Percentiles rank a stretch among this genome's conserved stretches.
Conservation (phyloP, 1,284 basidiomycete genomes). For the Marasmius sp. region DNA sequence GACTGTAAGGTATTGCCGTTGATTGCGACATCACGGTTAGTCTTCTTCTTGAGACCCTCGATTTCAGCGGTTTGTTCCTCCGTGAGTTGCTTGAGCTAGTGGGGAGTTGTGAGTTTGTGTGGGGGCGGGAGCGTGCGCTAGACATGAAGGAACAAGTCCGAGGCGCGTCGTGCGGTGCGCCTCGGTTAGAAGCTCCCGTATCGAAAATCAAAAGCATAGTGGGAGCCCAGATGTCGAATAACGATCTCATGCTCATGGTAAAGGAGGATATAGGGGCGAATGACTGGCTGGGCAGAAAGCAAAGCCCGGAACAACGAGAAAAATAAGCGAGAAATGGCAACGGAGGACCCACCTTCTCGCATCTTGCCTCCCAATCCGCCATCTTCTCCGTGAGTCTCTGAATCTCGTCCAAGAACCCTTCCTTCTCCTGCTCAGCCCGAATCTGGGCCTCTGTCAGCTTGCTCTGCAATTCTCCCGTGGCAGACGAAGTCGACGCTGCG, state of each 20-base stretch:
- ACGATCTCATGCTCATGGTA: not conserved
- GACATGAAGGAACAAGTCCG: not conserved
- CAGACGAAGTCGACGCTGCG: slow-evolving; percentile 35
- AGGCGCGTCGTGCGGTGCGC: no score
- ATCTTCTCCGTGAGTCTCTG: not conserved
- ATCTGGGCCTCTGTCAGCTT: slow-evolving; percentile 6
- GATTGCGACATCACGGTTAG: slow-evolving; percentile 54
- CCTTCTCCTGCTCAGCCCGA: slow-evolving; percentile 15
- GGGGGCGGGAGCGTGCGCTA: no score
- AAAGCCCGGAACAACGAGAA: not conserved
- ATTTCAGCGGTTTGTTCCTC: slow-evolving; percentile 51
- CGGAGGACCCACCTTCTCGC: not conserved
- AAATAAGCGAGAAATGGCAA: not conserved
- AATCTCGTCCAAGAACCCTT: slow-evolving; percentile 12
- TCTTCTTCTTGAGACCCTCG: slow-evolving; percentile 56
- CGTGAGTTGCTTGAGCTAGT: slow-evolving; percentile 27
- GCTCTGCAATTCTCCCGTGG: slow-evolving; percentile 31
- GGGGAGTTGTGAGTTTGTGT: no score
- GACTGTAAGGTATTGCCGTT: slow-evolving; percentile 36
- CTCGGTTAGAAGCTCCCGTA: no score
- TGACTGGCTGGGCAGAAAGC: not conserved
- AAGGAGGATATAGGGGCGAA: not conserved
- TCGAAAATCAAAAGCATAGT: not conserved
- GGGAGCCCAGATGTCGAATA: not conserved
- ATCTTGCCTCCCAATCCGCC: not conserved